Percentiles rank a stretch among this genome's conserved stretches.
These are phyloP conservation scores for Echinochloa phyllopogon DNA, from an alignment of 176 grass and related monocot genomes.

Conservation along the genomic window DNA sequence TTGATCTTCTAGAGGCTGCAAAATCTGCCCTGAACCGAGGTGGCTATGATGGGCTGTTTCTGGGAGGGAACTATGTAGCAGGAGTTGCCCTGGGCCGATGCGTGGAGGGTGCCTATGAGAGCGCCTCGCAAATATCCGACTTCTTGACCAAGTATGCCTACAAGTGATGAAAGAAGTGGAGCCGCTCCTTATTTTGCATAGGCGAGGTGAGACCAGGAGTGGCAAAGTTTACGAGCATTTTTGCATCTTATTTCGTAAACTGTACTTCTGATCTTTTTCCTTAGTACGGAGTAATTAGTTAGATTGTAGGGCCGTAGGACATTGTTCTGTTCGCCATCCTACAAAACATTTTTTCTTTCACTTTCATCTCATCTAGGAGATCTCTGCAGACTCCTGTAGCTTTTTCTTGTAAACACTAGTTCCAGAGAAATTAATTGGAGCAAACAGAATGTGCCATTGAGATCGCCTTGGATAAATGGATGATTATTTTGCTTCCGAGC, in stretches of 20 bases:
- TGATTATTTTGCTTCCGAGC: not conserved
- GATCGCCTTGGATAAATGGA: constrained; percentile 5
- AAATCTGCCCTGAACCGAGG: constrained; percentile 54
- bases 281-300: constrained; percentile 22
- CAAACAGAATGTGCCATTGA: not conserved
- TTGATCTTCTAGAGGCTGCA: constrained; percentile 74
- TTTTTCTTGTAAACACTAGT: constrained; percentile 30
- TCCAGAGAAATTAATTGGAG: not conserved
- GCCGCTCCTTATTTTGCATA: constrained; percentile 20
- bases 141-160: constrained; percentile 74
- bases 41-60: constrained; percentile 63
- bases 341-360: not conserved
- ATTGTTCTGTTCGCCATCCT: not conserved
- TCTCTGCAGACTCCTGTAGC: constrained; percentile 21
- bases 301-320: constrained; percentile 23
- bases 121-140: constrained; percentile 63
- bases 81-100: constrained; percentile 90
- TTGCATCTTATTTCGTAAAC: constrained; percentile 16
- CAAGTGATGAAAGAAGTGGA: constrained; percentile 44
- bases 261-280: not conserved
- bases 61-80: constrained; percentile 91
- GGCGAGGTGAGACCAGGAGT: constrained; percentile 23
- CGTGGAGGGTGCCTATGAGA: constrained; percentile 80
- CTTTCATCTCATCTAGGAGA: constrained; percentile 3
- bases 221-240: not conserved